Conservation (phyloP, 371 early-diverging fungal species). For the Apophysomyces trapeziformis region DNA sequence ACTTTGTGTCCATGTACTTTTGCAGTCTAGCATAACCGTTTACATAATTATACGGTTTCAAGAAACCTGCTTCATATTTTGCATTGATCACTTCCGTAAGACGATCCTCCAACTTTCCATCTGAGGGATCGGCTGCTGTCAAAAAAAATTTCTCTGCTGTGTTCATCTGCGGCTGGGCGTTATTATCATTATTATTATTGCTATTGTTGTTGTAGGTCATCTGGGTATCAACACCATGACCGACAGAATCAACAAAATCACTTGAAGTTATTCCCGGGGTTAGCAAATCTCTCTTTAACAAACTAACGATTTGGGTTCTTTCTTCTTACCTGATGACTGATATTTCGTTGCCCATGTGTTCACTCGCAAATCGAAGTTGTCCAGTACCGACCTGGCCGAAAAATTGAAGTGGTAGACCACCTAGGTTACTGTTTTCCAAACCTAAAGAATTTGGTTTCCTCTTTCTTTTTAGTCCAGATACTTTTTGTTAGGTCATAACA, state of each 20-base stretch:
- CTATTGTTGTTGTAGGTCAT: slow-evolving; percentile 16
- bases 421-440: slow-evolving; percentile 34
- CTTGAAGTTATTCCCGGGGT: slow-evolving; percentile 22
- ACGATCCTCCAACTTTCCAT: slow-evolving; percentile 82
- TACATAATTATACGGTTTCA: slow-evolving; percentile 95
- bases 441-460: slow-evolving; percentile 3
- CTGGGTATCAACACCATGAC: slow-evolving; percentile 23
- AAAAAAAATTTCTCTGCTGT: slow-evolving; percentile 84
- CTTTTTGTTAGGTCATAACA: not conserved
- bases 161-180: slow-evolving; percentile 9
- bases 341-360: slow-evolving; percentile 82
- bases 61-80: slow-evolving; percentile 91
- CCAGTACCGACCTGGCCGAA: slow-evolving; percentile 57
- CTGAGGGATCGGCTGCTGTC: slow-evolving; percentile 88
- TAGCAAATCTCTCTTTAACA: not conserved
- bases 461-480: not conserved
- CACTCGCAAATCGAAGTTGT: slow-evolving; percentile 78
- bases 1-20: slow-evolving; percentile 88
- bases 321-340: slow-evolving; percentile 65
- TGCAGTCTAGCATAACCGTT: slow-evolving; percentile 88
- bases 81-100: slow-evolving; percentile 89
- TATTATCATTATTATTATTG: slow-evolving; percentile 12
- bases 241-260: slow-evolving; percentile 72
- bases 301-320: not conserved
- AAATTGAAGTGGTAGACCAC: slow-evolving; percentile 47